These are phyloP conservation scores for Sisymbrium irio DNA, from an alignment of 345 rosid genomes.

Conservation along the genomic window DNA sequence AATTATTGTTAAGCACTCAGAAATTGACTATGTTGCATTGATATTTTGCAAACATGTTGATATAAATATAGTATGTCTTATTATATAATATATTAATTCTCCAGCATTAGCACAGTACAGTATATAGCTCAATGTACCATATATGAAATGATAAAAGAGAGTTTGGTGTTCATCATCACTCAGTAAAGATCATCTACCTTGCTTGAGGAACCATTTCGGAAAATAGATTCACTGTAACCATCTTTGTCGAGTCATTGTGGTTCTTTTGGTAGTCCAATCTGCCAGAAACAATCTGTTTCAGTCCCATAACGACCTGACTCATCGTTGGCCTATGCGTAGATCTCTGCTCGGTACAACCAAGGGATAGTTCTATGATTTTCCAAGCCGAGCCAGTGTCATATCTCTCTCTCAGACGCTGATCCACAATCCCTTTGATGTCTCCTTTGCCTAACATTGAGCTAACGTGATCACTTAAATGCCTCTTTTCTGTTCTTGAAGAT, in stretches of 20 bases:
- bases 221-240: not conserved
- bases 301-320: constrained; percentile 34
- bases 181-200: not conserved
- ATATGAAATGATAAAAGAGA: no score
- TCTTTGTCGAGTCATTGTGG: not conserved
- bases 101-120: no score
- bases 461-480: not conserved
- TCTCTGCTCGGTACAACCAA: constrained; percentile 38
- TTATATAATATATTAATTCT: no score
- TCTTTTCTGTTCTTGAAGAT: not conserved
- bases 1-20: no score
- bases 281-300: constrained; percentile 30
- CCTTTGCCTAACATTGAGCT: constrained; percentile 11
- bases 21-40: no score
- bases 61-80: no score
- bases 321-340: constrained; percentile 35
- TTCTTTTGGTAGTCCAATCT: not conserved
- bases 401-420: constrained; percentile 42
- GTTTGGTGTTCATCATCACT: no score
- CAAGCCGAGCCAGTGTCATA: constrained; percentile 42
- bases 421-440: constrained; percentile 42
- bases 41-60: no score
- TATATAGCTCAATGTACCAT: no score
- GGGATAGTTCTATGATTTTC: constrained; percentile 48
- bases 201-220: constrained; percentile 16